Conservation (phyloP, 805 yeast genomes). For the Candida verbasci region DNA sequence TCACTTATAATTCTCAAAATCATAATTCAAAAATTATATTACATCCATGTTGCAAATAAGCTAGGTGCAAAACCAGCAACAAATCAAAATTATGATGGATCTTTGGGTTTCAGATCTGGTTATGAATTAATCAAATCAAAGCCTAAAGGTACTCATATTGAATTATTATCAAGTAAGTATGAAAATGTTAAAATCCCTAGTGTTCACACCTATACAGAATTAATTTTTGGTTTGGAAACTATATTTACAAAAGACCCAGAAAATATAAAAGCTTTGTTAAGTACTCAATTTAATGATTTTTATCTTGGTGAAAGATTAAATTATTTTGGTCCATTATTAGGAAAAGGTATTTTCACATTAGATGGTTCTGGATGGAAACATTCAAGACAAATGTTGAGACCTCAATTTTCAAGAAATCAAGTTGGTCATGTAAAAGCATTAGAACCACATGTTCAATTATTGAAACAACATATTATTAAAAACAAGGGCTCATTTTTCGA, state of each 20-base stretch:
- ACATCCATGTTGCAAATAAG: no score
- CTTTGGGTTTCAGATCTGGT: slow-evolving; percentile 18
- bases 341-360: slow-evolving; percentile 36
- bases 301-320: slow-evolving; percentile 27
- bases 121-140: slow-evolving; percentile 8
- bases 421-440: slow-evolving; percentile 28
- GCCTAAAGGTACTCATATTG: slow-evolving; percentile 10
- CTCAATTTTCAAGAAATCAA: slow-evolving; percentile 35
- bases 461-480: slow-evolving; percentile 19
- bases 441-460: slow-evolving; percentile 25
- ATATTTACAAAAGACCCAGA: slow-evolving; percentile 30
- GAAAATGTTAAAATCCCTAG: slow-evolving; percentile 5
- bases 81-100: slow-evolving; percentile 9
- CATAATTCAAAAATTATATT: slow-evolving; percentile 10
- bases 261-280: slow-evolving; percentile 31
- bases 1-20: background rate
- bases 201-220: slow-evolving; percentile 3
- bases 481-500: slow-evolving; percentile 20
- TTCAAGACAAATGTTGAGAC: slow-evolving; percentile 33
- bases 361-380: slow-evolving; percentile 37
- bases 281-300: slow-evolving; percentile 33
- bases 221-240: slow-evolving; percentile 12
- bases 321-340: slow-evolving; percentile 28
- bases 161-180: slow-evolving; percentile 13
- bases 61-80: slow-evolving; percentile 15